These are phyloP conservation scores for Mycosphaerella sp. DNA, from an alignment of 2,329 filamentous ascomycete species.

Conservation along the genomic window DNA sequence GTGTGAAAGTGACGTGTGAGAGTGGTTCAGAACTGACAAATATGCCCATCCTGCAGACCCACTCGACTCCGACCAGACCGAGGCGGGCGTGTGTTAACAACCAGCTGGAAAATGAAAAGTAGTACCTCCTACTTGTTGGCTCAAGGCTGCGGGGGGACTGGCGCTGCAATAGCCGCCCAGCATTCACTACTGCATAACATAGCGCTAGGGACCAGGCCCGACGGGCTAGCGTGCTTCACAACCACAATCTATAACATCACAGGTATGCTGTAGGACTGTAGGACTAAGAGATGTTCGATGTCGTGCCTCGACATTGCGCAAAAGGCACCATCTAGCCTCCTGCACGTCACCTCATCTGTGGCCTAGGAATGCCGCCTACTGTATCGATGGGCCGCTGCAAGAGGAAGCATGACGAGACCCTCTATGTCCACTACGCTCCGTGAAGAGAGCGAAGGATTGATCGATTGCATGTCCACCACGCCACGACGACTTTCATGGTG, in stretches of 20 bases:
- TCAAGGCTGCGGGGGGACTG: not conserved
- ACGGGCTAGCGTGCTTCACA: not conserved
- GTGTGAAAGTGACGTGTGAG: not conserved
- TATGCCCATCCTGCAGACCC: constrained; percentile 8
- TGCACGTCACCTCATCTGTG: not conserved
- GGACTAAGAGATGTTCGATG: not conserved
- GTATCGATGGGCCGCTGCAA: not conserved
- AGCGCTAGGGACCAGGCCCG: not conserved
- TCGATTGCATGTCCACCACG: constrained; percentile 8
- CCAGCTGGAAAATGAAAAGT: no score
- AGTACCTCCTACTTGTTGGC: no score
- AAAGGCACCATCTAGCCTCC: not conserved
- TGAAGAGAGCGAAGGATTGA: not conserved
- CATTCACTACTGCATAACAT: not conserved
- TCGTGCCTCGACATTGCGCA: no score
- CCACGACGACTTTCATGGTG: constrained; percentile 8
- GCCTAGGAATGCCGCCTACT: not conserved
- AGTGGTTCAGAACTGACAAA: constrained; percentile 11
- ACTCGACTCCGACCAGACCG: not conserved
- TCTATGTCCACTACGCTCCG: not conserved
- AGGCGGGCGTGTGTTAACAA: no score
- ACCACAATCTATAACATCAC: not conserved
- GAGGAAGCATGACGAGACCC: not conserved
- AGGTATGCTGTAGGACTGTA: not conserved
- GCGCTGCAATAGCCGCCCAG: not conserved